These are phyloP conservation scores for Pichia nanzhaoensis DNA, from an alignment of 805 yeast species.

Conservation along the genomic window DNA sequence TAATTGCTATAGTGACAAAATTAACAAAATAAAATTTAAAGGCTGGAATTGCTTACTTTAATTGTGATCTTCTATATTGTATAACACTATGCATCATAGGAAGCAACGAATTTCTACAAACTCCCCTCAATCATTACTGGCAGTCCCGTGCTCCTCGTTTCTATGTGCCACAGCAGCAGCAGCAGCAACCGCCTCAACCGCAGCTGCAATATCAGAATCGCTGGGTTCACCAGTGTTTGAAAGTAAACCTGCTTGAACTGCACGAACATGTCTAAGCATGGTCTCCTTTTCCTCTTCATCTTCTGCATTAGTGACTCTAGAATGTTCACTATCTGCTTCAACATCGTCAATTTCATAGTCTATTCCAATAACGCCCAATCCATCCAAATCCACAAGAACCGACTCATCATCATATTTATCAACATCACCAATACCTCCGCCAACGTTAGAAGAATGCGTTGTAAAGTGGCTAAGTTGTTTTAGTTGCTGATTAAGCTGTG, in stretches of 20 bases:
- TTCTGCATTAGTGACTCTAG: conserved; percentile 4
- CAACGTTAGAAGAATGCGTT: background rate
- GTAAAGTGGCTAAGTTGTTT: conserved; percentile 19
- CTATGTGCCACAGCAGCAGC: conserved; percentile 15
- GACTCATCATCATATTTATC: conserved; percentile 10
- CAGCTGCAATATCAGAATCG: conserved; percentile 13
- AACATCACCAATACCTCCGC: conserved; percentile 4
- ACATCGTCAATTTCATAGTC: conserved; percentile 1
- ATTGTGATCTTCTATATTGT: too few species aligned
- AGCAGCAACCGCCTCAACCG: conserved; percentile 13
- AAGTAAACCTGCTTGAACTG: conserved; percentile 6
- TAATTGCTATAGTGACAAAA: too few species aligned
- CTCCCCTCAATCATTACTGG: too few species aligned
- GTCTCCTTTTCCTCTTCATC: conserved; percentile 8
- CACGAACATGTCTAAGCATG: conserved; percentile 8
- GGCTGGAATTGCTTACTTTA: too few species aligned
- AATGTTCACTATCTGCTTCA: background rate
- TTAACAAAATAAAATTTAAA: too few species aligned
- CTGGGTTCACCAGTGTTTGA: conserved; percentile 2
- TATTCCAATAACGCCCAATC: background rate
- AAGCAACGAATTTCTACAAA: too few species aligned
- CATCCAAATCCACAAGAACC: conserved; percentile 3
- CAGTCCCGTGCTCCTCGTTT: background rate
- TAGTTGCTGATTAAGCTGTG: conserved; percentile 28
- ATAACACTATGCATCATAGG: too few species aligned